A percentile compares a stretch with the other conserved stretches of the same genome.
Conservation (phyloP, 108 stramenopile species). For the Bacterosira constricta region DNA sequence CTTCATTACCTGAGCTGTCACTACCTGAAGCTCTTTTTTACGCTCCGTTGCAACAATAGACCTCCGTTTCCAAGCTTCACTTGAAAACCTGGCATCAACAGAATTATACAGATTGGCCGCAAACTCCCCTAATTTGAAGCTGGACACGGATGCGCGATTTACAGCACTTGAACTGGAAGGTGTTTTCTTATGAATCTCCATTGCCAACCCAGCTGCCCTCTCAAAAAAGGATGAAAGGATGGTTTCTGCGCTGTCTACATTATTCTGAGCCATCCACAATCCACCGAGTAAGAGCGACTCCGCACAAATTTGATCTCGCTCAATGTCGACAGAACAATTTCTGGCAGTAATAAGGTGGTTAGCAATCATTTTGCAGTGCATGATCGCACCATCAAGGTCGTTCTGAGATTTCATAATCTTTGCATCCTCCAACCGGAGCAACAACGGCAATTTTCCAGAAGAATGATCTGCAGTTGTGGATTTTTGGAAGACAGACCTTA, state of each 20-base stretch:
- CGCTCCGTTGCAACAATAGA: slow-evolving; percentile 38
- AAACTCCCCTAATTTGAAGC: slow-evolving; percentile 62
- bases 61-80: slow-evolving; percentile 70
- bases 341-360: slow-evolving; percentile 42
- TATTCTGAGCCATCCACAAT: slow-evolving; percentile 76
- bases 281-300: slow-evolving; percentile 65
- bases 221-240: slow-evolving; percentile 69
- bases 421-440: slow-evolving; percentile 77
- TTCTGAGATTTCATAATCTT: slow-evolving; percentile 57
- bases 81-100: slow-evolving; percentile 58
- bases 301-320: slow-evolving; percentile 35
- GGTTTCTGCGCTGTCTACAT: slow-evolving; percentile 59
- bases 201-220: slow-evolving; percentile 59
- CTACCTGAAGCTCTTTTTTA: slow-evolving; percentile 46
- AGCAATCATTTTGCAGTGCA: slow-evolving; percentile 56
- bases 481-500: slow-evolving; percentile 31
- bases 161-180: slow-evolving; percentile 19
- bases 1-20: slow-evolving; percentile 37
- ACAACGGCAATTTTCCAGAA: slow-evolving; percentile 23
- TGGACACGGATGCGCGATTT: slow-evolving; percentile 41
- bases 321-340: slow-evolving; percentile 4
- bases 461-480: not conserved
- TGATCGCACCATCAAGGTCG: slow-evolving; percentile 66
- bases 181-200: slow-evolving; percentile 26
- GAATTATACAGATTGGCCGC: slow-evolving; percentile 58